Base-by-base conservation (phyloP, 768 basidiomycete species). In the Kwoniella europaea region DNA sequence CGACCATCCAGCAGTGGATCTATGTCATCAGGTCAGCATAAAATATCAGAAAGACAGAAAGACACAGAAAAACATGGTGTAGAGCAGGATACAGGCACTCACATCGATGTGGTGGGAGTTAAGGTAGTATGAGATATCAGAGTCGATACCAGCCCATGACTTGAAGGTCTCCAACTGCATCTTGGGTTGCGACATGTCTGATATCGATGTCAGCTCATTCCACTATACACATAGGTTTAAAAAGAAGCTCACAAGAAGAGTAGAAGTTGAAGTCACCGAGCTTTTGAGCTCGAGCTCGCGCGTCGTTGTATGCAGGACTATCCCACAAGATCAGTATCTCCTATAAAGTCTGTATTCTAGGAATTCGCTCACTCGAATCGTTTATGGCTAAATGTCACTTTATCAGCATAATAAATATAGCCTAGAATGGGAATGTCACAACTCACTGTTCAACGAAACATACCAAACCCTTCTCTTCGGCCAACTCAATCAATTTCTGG, bases 241-340 rank as follows among this genome's bases (percentile, higher is more conserved):
- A 10, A 46, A 41, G 13, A 46, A n/a, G 53, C 72, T 65, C 41
- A 73, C 72, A 96, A 46, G 93, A 92, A 75, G 86, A 92, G 88
- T 94, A 96, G 85, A 93, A 96, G 85, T 94, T 96, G 86, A 94
- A 93, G 83, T 95, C 92, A 43, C 94, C 93, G 27, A 95, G 86
- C 67, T 77, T 81, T 7, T 88, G 84, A 29, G 87, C 88, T 63
- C 91, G 89, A 4, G 89, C 90, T 77, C 89, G 90, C 50, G 93
- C 94, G 81, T 97, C 94, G 77, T 91, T 91, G 86, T 97, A 96
- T 13, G 91, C 93, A 5, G 94, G 94, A 84, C 76, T 77, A 63
- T 44, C 16, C 10, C 12, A 18, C 9, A 16, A 3, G 7, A 20
- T 35, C 18, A 63, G 69, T 22, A 42, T 55, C 15, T 43, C 13